Conservation (phyloP, 148 eudicot genomes). For the Selenicereus undatus region DNA sequence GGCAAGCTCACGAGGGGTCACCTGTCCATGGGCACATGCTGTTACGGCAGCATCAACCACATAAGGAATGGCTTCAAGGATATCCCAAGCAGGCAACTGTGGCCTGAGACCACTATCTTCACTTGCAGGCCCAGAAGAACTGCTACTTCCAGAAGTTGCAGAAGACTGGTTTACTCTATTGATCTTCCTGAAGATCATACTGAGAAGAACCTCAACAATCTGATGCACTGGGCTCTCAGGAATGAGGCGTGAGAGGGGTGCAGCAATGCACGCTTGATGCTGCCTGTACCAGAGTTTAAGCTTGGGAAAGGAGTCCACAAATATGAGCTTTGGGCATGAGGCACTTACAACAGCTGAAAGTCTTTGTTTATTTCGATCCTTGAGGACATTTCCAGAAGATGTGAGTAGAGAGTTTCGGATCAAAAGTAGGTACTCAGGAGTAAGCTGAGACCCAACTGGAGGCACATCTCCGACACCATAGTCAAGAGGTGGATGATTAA, state of each 20-base stretch:
- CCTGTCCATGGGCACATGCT: constrained; percentile 89
- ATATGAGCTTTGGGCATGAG: constrained; percentile 64
- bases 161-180: constrained; percentile 50
- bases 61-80: constrained; percentile 94
- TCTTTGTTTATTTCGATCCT: constrained; percentile 49
- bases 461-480: constrained; percentile 90
- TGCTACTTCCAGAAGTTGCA: constrained; percentile 79
- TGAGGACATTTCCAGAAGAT: constrained; percentile 51
- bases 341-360: constrained; percentile 55
- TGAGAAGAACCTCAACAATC: constrained; percentile 74
- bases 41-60: constrained; percentile 96
- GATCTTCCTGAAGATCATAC: constrained; percentile 80
- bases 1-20: constrained; percentile 94
- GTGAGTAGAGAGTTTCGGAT: constrained; percentile 71
- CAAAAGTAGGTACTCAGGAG: constrained; percentile 81
- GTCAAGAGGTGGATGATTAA: constrained; percentile 87
- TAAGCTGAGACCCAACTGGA: constrained; percentile 90
- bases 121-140: constrained; percentile 62
- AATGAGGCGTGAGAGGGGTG: constrained; percentile 80
- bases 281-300: constrained; percentile 87
- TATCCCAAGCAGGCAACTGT: constrained; percentile 92
- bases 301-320: constrained; percentile 83
- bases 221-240: constrained; percentile 78
- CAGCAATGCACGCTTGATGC: constrained; percentile 88
- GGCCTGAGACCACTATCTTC: constrained; percentile 64